A percentile compares a stretch with the other conserved stretches of the same genome.
Evolutionary conservation across 768 basidiomycete species (phyloP).

Genomic region (Termitomyces eurrhizus): DNA sequence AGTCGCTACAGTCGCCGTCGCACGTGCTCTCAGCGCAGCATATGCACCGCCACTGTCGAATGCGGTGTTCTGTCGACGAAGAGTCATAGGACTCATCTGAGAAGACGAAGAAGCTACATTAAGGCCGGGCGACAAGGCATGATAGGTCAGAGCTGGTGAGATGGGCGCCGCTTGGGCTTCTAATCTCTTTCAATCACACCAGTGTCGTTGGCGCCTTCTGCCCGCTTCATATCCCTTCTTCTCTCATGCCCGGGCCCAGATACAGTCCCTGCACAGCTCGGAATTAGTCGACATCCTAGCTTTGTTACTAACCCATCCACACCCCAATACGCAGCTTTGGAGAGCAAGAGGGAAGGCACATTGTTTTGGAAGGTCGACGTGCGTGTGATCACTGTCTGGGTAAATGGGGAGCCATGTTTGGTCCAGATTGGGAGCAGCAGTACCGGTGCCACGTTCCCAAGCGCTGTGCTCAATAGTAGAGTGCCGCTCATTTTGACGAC

Average conservation of each 20-base stretch:
- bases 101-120: conserved; percentile 65
- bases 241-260: conserved; percentile 65
- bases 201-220: no score
- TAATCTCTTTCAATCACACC: conserved; percentile 68
- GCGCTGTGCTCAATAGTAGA: conserved; percentile 70
- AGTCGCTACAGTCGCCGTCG: no score
- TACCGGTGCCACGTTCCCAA: conserved; percentile 44
- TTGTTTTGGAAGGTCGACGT: no score
- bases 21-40: no score
- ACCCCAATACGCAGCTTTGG: no score
- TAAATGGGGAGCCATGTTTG: conserved; percentile 41
- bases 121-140: conserved; percentile 50
- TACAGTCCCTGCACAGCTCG: conserved; percentile 54
- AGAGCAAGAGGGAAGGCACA: no score
- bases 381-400: no score
- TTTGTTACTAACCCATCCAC: no score
- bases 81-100: conserved; percentile 61
- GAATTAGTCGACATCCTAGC: conserved; percentile 70
- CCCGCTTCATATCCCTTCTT: conserved; percentile 63
- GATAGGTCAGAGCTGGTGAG: conserved; percentile 48
- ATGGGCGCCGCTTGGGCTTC: conserved; percentile 52
- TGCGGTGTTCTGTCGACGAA: conserved; percentile 63
- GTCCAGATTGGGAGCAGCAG: conserved; percentile 38
- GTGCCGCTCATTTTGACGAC: conserved; percentile 65
- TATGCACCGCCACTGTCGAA: no score